Conservation (phyloP, 2,329 filamentous ascomycete genomes). For the Verruconis gallopava region DNA sequence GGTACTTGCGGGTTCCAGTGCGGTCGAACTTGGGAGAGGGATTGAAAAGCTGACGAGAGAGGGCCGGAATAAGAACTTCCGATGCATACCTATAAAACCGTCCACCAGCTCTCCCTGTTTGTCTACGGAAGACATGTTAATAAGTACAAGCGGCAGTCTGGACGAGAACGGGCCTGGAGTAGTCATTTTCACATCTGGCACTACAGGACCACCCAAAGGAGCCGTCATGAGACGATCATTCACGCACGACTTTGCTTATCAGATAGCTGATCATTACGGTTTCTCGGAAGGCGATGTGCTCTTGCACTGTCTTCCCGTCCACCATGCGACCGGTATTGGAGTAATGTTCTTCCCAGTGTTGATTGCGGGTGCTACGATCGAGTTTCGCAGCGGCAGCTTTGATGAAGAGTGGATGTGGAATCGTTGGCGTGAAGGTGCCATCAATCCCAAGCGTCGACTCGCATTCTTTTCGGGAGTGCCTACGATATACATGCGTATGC, state of each 20-base stretch:
- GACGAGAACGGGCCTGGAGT: conserved; percentile 29
- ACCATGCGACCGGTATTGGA: conserved; percentile 24
- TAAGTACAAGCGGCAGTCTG: conserved; percentile 28
- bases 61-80: conserved; percentile 21
- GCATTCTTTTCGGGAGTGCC: conserved; percentile 25
- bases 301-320: conserved; percentile 24
- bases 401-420: conserved; percentile 25
- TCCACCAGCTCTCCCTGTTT: conserved; percentile 20
- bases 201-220: conserved; percentile 33
- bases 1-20: conserved; percentile 25
- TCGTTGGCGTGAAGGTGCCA: conserved; percentile 20
- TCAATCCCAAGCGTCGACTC: conserved; percentile 15
- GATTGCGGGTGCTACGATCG: conserved; percentile 20
- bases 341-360: conserved; percentile 25
- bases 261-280: conserved; percentile 22
- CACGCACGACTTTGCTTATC: conserved; percentile 23
- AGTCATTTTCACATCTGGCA: conserved; percentile 36
- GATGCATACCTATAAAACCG: conserved; percentile 24
- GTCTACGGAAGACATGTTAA: conserved; percentile 22
- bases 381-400: conserved; percentile 24
- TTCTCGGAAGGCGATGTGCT: conserved; percentile 21
- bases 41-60: conserved; percentile 16
- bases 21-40: conserved; percentile 20
- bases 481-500: conserved; percentile 26
- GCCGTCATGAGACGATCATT: conserved; percentile 32